Conservation (phyloP, 805 yeast species). For the Pichia gijzeniarum region DNA sequence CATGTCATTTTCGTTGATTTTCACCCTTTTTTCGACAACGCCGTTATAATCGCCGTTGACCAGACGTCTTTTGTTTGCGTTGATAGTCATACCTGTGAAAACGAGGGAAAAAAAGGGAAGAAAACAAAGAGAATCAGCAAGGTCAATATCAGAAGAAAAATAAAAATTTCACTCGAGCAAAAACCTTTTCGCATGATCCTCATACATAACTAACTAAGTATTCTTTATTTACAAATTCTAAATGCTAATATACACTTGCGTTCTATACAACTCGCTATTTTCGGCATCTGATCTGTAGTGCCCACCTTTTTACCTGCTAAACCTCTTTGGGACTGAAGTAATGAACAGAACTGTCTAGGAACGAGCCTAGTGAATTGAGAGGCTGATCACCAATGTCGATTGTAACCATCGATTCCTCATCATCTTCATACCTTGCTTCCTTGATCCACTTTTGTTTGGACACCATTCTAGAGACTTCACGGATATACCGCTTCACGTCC, state of each 20-base stretch:
- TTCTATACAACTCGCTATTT: too few relatives aligned
- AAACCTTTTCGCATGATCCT: too few relatives aligned
- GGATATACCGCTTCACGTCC: conserved; percentile 48
- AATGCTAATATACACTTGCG: too few relatives aligned
- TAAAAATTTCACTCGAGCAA: too few relatives aligned
- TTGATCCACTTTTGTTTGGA: conserved; percentile 57
- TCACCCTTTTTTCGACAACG: background rate
- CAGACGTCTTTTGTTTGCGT: background rate
- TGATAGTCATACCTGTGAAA: background rate
- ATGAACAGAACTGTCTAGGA: conserved; percentile 3
- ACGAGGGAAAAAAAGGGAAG: background rate
- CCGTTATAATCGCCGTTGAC: too few relatives aligned
- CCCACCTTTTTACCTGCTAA: conserved; percentile 4
- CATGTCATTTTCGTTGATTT: background rate
- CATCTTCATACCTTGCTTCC: conserved; percentile 30
- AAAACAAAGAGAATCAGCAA: background rate
- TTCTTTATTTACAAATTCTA: too few relatives aligned
- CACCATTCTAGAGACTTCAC: conserved; percentile 46
- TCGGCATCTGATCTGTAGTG: background rate
- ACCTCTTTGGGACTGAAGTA: conserved; percentile 2
- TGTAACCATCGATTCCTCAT: background rate
- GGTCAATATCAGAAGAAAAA: background rate
- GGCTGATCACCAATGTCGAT: conserved; percentile 2
- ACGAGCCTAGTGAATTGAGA: conserved; percentile 9
- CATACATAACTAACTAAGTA: too few relatives aligned